These are phyloP conservation scores for Dendrobium catenatum DNA, from an alignment of 106 monocot species.

Conservation along the genomic window DNA sequence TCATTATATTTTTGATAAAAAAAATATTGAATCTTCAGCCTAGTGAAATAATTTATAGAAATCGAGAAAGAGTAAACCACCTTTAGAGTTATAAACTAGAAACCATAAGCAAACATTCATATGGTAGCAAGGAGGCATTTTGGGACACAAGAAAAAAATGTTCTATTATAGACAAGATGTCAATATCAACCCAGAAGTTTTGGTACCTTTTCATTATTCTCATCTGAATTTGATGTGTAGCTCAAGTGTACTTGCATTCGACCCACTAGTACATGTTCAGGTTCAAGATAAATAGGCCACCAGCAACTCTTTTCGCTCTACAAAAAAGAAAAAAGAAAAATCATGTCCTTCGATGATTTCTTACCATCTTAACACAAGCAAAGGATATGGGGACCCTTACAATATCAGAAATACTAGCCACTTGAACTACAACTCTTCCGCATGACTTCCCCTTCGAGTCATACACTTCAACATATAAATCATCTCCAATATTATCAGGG, in stretches of 20 bases:
- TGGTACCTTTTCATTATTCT: slow-evolving; percentile 50
- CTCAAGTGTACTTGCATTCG: slow-evolving; percentile 51
- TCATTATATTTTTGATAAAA: not conserved
- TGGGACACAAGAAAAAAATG: not conserved
- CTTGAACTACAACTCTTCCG: slow-evolving; percentile 66
- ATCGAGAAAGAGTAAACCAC: not conserved
- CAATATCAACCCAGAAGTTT: not conserved
- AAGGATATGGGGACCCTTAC: slow-evolving; percentile 21
- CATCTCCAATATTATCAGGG: slow-evolving; percentile 78
- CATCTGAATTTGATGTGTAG: slow-evolving; percentile 51
- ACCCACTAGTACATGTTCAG: slow-evolving; percentile 78
- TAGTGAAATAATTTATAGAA: not conserved
- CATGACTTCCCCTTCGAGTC: slow-evolving; percentile 65
- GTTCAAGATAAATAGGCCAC: slow-evolving; percentile 69
- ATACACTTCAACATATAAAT: slow-evolving; percentile 67
- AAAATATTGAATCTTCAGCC: not conserved
- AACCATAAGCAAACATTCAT: not conserved
- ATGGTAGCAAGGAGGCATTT: not conserved
- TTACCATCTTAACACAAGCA: not conserved
- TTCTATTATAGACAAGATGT: too few relatives aligned
- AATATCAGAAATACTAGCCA: slow-evolving; percentile 52
- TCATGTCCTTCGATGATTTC: not conserved
- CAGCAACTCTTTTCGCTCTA: slow-evolving; percentile 74
- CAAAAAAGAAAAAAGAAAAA: not conserved
- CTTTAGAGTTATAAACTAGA: not conserved